Base-by-base conservation (phyloP, 2,329 filamentous ascomycete genomes). In the Tolypocladium tundrense region DNA sequence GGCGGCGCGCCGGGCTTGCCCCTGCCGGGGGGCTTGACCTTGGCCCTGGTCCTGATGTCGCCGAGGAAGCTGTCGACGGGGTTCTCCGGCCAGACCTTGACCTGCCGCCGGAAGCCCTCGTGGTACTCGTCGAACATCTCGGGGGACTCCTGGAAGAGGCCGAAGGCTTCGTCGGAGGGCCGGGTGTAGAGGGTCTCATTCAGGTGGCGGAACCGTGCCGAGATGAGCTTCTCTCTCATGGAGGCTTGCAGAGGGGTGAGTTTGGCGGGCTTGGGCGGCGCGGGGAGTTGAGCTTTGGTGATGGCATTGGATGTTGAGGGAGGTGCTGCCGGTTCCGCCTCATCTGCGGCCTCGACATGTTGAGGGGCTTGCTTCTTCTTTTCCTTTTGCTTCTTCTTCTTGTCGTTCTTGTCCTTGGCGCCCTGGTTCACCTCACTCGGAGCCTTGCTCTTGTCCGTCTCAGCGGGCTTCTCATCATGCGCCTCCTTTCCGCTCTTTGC, bases 101-200 rank as follows among this genome's bases (percentile, higher is more conserved):
- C 94, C 75, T 99, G 94, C 56, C 92, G 89, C 1, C 92, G 88
- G 80, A 99, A 99, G 40, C 94, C 94, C 60, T 91, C 88, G 75
- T 99, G 94, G 74, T 99, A 99, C 74, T 97, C 92, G 64, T 85
- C 81, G 75, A 97, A 99, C 81, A 97, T 92, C 69, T 96, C 90
- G 0, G 94, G 94, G 54, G 90, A 90, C 40, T 88, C 79, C 55
- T 84, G 79, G 77, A 99, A 97, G 31, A 97, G 84, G 55, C 81
- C 76, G 65, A 94, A 85, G n/a, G 94, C 89, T 63, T 94, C 86
- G 41, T 79, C 78, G 0, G 94, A 99, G 1, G 92, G 90, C 9
- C 87, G 90, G 5, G 93, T 97, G 77, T 99, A 99, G 16, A 99
- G 86, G 0, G 91, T 93, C 77, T 99, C 89, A 73, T 99, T 99